phyloP scores from a whole-genome alignment of 192 early-diverging fungal species.

The Linnemannia exigua region DNA sequence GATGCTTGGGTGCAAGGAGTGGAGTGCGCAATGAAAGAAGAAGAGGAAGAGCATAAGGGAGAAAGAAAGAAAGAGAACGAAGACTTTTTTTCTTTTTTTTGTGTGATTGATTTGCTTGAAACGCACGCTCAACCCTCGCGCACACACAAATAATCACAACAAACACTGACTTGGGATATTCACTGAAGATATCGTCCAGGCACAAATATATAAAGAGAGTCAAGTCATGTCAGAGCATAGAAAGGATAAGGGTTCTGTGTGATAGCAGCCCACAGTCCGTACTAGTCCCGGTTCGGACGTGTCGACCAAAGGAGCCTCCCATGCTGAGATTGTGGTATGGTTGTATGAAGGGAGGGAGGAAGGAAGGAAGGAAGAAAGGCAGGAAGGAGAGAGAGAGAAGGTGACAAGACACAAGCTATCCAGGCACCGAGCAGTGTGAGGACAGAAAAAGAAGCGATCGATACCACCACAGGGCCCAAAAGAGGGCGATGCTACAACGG shows the following conservation, averaged over 20 bases:
- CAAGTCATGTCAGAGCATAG: background rate
- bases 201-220: too few species aligned
- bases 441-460: background rate
- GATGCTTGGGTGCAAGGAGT: background rate
- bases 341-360: too few species aligned
- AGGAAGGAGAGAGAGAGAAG: background rate
- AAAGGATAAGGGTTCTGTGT: background rate
- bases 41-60: background rate
- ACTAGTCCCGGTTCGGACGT: background rate
- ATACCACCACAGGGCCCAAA: background rate
- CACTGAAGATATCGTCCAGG: too few species aligned
- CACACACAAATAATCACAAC: too few species aligned
- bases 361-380: background rate
- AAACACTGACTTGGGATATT: too few species aligned
- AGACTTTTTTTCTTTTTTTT: too few species aligned
- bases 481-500: background rate
- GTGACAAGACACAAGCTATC: background rate
- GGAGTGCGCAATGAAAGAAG: background rate
- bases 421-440: background rate
- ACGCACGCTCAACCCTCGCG: too few species aligned
- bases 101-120: too few species aligned
- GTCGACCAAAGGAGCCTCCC: background rate
- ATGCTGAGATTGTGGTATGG: too few species aligned
- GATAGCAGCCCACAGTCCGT: background rate
- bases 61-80: background rate